phyloP scores from a whole-genome alignment of 2,329 filamentous ascomycete genomes.

The Trichophyton benhamiae region DNA sequence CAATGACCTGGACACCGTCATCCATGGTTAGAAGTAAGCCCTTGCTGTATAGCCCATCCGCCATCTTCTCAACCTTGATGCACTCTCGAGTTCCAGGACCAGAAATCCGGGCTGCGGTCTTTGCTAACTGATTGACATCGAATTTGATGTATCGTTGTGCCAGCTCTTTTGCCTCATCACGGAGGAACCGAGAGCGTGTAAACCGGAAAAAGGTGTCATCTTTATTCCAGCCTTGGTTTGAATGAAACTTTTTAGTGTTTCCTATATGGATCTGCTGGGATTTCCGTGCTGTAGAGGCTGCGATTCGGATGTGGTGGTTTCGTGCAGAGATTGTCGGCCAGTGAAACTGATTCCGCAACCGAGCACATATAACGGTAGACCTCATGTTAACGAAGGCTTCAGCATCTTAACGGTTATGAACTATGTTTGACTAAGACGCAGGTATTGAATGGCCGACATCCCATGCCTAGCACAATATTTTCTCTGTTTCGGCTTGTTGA shows the following conservation, averaged over 20 bases:
- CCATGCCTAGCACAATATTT: too few species aligned
- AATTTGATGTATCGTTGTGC: slow-evolving; percentile 8
- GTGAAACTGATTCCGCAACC: too few species aligned
- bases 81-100: background rate
- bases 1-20: slow-evolving; percentile 16
- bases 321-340: too few species aligned
- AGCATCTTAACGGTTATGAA: too few species aligned
- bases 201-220: slow-evolving; percentile 18
- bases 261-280: background rate
- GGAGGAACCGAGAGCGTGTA: slow-evolving; percentile 20
- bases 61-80: slow-evolving; percentile 12
- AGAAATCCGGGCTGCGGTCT: background rate
- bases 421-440: too few species aligned
- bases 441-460: too few species aligned
- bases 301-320: background rate
- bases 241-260: too few species aligned
- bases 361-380: too few species aligned
- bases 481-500: too few species aligned
- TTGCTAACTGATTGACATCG: slow-evolving; percentile 1
- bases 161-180: slow-evolving; percentile 18
- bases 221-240: background rate
- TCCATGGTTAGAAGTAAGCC: slow-evolving; percentile 18
- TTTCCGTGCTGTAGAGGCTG: background rate
- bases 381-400: too few species aligned
- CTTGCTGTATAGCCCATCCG: slow-evolving; percentile 19